These are phyloP conservation scores for Colletotrichum sp. DNA, from an alignment of 2,329 filamentous ascomycete genomes.

Conservation along the genomic window DNA sequence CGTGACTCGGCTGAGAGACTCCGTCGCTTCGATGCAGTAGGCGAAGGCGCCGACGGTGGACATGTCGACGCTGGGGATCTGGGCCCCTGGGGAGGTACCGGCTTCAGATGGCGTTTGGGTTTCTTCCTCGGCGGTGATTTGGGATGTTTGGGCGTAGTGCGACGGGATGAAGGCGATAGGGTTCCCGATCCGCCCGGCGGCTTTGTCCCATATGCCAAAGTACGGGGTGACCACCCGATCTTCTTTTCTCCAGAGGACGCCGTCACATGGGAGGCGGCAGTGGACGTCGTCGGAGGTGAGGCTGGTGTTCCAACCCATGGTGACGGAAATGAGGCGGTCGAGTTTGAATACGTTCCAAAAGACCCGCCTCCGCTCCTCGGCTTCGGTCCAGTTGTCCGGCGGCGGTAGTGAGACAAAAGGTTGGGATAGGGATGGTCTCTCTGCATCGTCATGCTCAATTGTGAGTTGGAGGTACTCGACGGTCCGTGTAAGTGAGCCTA, in stretches of 20 bases:
- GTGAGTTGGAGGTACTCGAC: slow-evolving; percentile 34
- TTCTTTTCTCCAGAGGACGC: slow-evolving; percentile 39
- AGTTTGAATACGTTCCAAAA: slow-evolving; percentile 37
- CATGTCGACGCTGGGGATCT: slow-evolving; percentile 29
- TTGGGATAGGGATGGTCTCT: slow-evolving; percentile 27
- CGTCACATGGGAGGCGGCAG: slow-evolving; percentile 35
- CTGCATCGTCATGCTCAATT: slow-evolving; percentile 29
- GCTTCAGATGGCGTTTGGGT: background rate
- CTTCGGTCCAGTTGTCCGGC: slow-evolving; percentile 30
- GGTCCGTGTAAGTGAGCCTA: slow-evolving; percentile 32
- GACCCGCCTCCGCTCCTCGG: slow-evolving; percentile 31
- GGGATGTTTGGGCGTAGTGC: slow-evolving; percentile 10
- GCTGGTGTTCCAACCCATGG: slow-evolving; percentile 34
- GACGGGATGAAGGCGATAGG: slow-evolving; percentile 32
- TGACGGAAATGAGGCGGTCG: slow-evolving; percentile 23
- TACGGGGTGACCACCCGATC: slow-evolving; percentile 39
- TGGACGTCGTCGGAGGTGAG: slow-evolving; percentile 33
- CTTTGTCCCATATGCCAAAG: slow-evolving; percentile 44
- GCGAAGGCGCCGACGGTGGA: slow-evolving; percentile 45
- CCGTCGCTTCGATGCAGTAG: slow-evolving; percentile 47
- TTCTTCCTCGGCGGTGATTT: slow-evolving; percentile 3
- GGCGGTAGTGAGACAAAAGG: slow-evolving; percentile 29
- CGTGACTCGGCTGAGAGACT: slow-evolving; percentile 43
- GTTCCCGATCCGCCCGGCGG: slow-evolving; percentile 34
- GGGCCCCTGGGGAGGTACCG: slow-evolving; percentile 7